Evolutionary conservation across 257 asterid genomes (phyloP), one percentile per base, ranked within the genome.

Genomic region (Capsicum chinense): DNA sequence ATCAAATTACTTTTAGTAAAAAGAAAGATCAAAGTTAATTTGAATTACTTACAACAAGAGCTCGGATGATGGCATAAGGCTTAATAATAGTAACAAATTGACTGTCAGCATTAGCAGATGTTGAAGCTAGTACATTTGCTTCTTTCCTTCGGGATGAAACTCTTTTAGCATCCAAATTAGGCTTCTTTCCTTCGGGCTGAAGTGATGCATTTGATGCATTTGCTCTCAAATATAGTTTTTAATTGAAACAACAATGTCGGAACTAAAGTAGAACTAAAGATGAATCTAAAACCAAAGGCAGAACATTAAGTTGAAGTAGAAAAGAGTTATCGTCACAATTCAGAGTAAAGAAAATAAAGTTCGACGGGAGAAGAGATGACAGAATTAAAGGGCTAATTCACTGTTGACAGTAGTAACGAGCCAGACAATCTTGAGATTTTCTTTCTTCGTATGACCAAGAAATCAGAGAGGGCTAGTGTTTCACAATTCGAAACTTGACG

Each of bases 11-110:
- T 26, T 26, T 26, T 26, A 26, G 33, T 26, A 26, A 63, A 21
- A 2, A 16, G 8, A 6, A 33, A 64, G 33, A 2, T 7, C n/a
- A 11, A 66, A 35, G 19, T 66, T 16, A 15, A 33, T 15, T 10
- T 35, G 54, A 37, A 56, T 19, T 42, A 84, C 87, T 81, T 69
- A 81, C 85, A 11, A 81, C n/a, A 10, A 1, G 7, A 26, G 56
- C 10, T 48, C 21, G 6, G 50, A 9, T 70, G 44, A 68, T 13
- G 1, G 8, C 10, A 35, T 26, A 69, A 42, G 76, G 85, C 60
- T 37, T 37, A 16, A 85, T 68, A 14, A 52, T 15, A 6, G 85
- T 81, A 50, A 85, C 7, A 60, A 81, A 85, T 59, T 69, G 60
- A 16, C 62, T 66, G 35, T 70, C 5, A 19, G 44, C 85, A 1